Percentiles rank a stretch among this genome's conserved stretches.
Conservation (phyloP, 1,284 basidiomycete species). For the Rhodotorula sp. region DNA sequence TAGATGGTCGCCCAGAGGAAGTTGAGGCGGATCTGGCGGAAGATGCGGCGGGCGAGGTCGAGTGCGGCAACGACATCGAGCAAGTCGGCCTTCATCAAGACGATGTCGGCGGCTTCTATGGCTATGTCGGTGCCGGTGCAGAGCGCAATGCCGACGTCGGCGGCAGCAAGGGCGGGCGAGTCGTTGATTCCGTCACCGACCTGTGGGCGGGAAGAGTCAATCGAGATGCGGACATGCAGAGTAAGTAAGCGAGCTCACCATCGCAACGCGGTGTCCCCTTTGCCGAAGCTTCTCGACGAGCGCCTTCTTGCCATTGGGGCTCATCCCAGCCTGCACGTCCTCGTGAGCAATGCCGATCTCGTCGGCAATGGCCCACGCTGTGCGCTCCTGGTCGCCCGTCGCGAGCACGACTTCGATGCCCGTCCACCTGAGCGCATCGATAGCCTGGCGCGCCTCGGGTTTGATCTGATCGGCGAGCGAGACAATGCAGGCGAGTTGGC, state of each 20-base stretch:
- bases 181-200: constrained; percentile 99
- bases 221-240: constrained; percentile 13
- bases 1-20: constrained; percentile 70
- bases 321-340: constrained; percentile 82
- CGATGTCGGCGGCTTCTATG: constrained; percentile 95
- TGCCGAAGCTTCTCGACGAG: constrained; percentile 75
- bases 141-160: constrained; percentile 92
- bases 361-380: constrained; percentile 79
- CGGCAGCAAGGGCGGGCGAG: constrained; percentile 90
- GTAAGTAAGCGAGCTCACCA: constrained; percentile 58
- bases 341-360: constrained; percentile 79
- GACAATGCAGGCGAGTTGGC: constrained; percentile 51
- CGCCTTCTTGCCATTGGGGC: constrained; percentile 85
- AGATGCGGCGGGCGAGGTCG: constrained; percentile 84
- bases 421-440: constrained; percentile 74
- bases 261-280: constrained; percentile 70
- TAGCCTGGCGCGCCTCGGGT: constrained; percentile 73
- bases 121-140: constrained; percentile 95
- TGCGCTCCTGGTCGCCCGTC: constrained; percentile 80
- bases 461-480: constrained; percentile 83
- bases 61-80: constrained; percentile 95
- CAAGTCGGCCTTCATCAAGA: constrained; percentile 93
- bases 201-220: constrained; percentile 53
- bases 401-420: constrained; percentile 86
- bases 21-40: constrained; percentile 79